A percentile compares a stretch with the other conserved stretches of the same genome.
Evolutionary conservation across 2,329 filamentous ascomycete genomes (phyloP).

Genomic region (Arachnopeziza araneosa): DNA sequence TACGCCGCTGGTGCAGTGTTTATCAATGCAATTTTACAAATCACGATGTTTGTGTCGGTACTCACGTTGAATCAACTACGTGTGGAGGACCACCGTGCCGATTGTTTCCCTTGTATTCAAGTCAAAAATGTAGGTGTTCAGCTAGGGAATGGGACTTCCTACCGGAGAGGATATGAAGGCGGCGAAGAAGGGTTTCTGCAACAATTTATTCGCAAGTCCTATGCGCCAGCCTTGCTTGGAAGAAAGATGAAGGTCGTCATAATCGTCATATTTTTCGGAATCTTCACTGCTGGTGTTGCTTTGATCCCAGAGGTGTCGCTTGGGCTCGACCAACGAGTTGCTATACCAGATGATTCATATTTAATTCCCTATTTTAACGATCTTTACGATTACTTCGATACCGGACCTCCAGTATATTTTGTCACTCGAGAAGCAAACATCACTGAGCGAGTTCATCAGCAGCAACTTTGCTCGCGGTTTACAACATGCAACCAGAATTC

Average conservation of each 20-base stretch:
- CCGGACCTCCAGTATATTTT: slow-evolving; percentile 93
- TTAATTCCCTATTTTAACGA: slow-evolving; percentile 96
- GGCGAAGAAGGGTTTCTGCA: slow-evolving; percentile 82
- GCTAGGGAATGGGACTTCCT: slow-evolving; percentile 47
- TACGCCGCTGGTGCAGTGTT: slow-evolving; percentile 95
- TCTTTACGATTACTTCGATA: slow-evolving; percentile 84
- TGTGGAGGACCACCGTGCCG: slow-evolving; percentile 81
- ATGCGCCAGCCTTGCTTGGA: slow-evolving; percentile 75
- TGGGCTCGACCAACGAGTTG: slow-evolving; percentile 89
- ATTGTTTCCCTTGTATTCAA: slow-evolving; percentile 86
- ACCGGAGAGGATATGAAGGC: slow-evolving; percentile 36
- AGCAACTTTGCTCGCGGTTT: slow-evolving; percentile 84
- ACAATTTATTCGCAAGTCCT: slow-evolving; percentile 82
- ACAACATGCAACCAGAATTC: slow-evolving; percentile 81
- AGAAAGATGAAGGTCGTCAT: slow-evolving; percentile 75
- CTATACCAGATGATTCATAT: slow-evolving; percentile 89
- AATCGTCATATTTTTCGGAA: slow-evolving; percentile 74
- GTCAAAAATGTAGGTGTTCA: slow-evolving; percentile 69
- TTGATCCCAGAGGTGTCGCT: slow-evolving; percentile 79
- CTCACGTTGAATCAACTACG: slow-evolving; percentile 86
- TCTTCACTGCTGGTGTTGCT: slow-evolving; percentile 81
- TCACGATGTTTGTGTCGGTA: slow-evolving; percentile 95
- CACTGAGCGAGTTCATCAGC: slow-evolving; percentile 70
- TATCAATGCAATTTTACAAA: slow-evolving; percentile 93
- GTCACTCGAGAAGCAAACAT: slow-evolving; percentile 78